A percentile compares a stretch with the other conserved stretches of the same genome.
These are phyloP conservation scores for Backusella liffmaniae DNA, from an alignment of 192 early-diverging fungal species.

Conservation along the genomic window DNA sequence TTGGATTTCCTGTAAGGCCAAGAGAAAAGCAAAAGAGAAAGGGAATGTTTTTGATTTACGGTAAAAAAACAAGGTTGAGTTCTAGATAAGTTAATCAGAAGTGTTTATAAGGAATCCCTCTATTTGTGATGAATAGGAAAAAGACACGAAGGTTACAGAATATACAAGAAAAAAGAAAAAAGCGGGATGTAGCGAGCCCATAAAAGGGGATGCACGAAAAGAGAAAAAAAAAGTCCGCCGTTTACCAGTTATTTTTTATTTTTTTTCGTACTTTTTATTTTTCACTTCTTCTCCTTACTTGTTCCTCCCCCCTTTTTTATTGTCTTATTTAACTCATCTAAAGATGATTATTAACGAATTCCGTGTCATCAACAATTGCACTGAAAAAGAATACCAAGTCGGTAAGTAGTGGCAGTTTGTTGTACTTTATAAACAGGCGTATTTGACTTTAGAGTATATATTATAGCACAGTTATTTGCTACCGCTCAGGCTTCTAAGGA, in stretches of 20 bases:
- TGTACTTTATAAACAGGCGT: conserved; percentile 1
- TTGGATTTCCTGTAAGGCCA: neutral
- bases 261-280: neutral
- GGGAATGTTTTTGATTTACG: neutral
- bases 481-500: conserved; percentile 74
- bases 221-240: neutral
- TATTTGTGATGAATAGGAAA: neutral
- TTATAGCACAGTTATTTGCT: conserved; percentile 64
- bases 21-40: neutral
- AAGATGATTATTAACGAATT: conserved; percentile 72
- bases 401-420: conserved; percentile 9
- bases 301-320: neutral
- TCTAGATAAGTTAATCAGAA: neutral
- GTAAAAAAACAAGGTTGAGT: neutral
- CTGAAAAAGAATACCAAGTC: conserved; percentile 69
- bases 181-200: neutral
- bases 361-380: conserved; percentile 76
- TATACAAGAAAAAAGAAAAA: neutral
- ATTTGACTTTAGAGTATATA: neutral
- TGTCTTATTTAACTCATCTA: neutral
- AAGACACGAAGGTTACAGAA: neutral
- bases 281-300: neutral
- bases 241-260: neutral
- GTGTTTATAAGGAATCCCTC: neutral
- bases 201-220: neutral